These are phyloP conservation scores for Phalaenopsis aphrodite DNA, from an alignment of 106 monocot genomes.

Conservation along the genomic window DNA sequence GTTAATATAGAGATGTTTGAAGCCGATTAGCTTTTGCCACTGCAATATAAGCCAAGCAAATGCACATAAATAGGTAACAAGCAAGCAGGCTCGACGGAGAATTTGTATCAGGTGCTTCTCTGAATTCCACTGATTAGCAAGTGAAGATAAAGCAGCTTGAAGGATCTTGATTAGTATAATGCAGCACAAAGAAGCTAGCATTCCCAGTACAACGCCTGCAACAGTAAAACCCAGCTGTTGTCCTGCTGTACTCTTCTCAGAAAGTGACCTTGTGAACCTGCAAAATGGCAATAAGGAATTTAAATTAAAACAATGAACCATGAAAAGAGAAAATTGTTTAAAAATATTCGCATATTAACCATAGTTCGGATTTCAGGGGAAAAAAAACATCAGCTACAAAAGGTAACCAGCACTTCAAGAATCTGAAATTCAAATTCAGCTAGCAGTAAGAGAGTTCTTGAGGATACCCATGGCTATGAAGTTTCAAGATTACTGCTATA, in stretches of 20 bases:
- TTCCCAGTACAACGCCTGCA: conserved; percentile 40
- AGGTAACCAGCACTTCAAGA: too few relatives aligned
- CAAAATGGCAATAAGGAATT: not conserved
- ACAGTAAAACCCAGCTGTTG: conserved; percentile 10
- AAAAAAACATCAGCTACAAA: too few relatives aligned
- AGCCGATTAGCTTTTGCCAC: conserved; percentile 55
- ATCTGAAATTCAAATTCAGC: too few relatives aligned
- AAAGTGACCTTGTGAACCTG: conserved; percentile 34
- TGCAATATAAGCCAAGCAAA: conserved; percentile 64
- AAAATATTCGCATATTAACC: not conserved
- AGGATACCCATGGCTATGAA: too few relatives aligned
- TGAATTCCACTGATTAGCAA: conserved; percentile 17
- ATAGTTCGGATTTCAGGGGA: too few relatives aligned
- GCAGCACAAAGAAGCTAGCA: conserved; percentile 29
- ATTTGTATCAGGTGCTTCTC: conserved; percentile 15
- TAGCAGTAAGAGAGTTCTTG: too few relatives aligned
- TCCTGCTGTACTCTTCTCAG: conserved; percentile 18
- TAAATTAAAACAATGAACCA: not conserved
- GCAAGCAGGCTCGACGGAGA: conserved; percentile 40
- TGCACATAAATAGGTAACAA: conserved; percentile 57
- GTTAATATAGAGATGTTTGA: conserved; percentile 50
- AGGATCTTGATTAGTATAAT: conserved; percentile 22
- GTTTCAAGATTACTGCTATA: too few relatives aligned
- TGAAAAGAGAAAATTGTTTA: not conserved
- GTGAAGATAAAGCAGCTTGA: not conserved